Evolutionary conservation across 352 stramenopile species (phyloP).

Genomic region (Phytophthora tentaculata): DNA sequence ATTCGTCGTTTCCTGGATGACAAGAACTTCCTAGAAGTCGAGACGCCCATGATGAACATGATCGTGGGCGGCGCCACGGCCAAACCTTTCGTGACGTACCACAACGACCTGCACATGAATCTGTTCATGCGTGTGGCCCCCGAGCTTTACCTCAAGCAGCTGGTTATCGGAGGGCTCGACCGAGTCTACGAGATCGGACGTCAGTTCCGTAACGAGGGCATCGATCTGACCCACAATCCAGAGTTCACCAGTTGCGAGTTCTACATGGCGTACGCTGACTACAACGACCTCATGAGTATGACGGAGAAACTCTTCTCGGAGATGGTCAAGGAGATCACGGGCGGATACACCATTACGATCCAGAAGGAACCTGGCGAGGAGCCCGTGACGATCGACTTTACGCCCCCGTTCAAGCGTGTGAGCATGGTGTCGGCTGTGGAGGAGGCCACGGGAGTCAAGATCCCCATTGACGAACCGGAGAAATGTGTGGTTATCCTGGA

Average conservation of each 20-base stretch:
- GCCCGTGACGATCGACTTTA: conserved; percentile 92
- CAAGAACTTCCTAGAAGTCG: conserved; percentile 97
- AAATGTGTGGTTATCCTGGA: conserved; percentile 70
- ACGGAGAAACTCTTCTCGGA: conserved; percentile 94
- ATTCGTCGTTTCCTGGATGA: conserved; percentile 95
- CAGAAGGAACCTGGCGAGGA: conserved; percentile 81
- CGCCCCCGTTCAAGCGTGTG: conserved; percentile 95
- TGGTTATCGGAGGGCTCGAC: conserved; percentile 98
- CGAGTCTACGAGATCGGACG: conserved; percentile 98
- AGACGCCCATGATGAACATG: conserved; percentile 98
- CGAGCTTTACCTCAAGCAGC: conserved; percentile 97
- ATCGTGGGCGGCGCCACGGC: conserved; percentile 95
- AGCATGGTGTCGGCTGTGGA: conserved; percentile 91
- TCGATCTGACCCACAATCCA: conserved; percentile 98
- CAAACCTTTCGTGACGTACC: conserved; percentile 98
- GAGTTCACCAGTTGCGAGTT: conserved; percentile 99
- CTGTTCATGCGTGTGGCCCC: conserved; percentile 97
- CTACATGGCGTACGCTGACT: conserved; percentile 99
- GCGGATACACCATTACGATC: conserved; percentile 90
- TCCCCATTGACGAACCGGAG: conserved; percentile 77
- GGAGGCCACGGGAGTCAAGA: conserved; percentile 67
- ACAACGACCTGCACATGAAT: conserved; percentile 97
- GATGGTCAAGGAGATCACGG: conserved; percentile 92
- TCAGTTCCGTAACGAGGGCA: conserved; percentile 99
- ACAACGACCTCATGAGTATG: conserved; percentile 98